Evolutionary conservation across 306 rosid species (phyloP), one percentile per base, ranked within the genome.

Genomic region (Prunus fruticosa): DNA sequence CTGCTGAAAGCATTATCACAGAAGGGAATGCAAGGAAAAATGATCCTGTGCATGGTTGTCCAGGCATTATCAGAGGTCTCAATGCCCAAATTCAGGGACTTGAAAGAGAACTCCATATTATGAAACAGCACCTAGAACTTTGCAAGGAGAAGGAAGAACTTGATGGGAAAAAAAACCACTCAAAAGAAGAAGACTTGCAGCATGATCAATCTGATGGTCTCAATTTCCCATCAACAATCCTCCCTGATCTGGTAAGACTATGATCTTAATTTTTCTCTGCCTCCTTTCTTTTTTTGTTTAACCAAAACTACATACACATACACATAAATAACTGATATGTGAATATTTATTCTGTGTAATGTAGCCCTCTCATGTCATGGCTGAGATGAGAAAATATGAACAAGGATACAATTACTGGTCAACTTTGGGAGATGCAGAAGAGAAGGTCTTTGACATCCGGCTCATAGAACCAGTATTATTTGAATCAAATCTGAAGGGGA

Each of bases 41-140:
- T 23, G 60, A 73, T 64, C 78, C 76, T 2, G 77, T 70, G n/a
- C 69, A 60, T 50, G 87, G 87, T 3, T 80, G 23, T 43, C 58
- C 69, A 9, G 82, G 80, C 11, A 15, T 80, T 60, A 2, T 47
- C 10, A 30, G 20, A 1, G 2, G 6, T 28, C 74, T 80, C 2
- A 19, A 3, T 7, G 20, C 50, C 11, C 64, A 69, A 67, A 23
- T 80, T 19, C 15, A 49, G 3, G 47, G 16, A 15, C 3, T 22
- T 12, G 19, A 47, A 12, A 63, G 34, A 30, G 56, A 81, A 19
- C 72, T 84, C 1, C 25, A 28, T 3, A 5, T 51, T 50, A 66
- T 45, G 30, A 73, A 69, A 25, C 76, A 15, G 19, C 62, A 20
- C 10, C 80, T 84, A 12, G 74, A 60, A 5, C 3, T 68, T n/a